Evolutionary conservation across 1,284 basidiomycete species (phyloP), one percentile per base, ranked within the genome.

Genomic region (Exsudoporus floridanus): DNA sequence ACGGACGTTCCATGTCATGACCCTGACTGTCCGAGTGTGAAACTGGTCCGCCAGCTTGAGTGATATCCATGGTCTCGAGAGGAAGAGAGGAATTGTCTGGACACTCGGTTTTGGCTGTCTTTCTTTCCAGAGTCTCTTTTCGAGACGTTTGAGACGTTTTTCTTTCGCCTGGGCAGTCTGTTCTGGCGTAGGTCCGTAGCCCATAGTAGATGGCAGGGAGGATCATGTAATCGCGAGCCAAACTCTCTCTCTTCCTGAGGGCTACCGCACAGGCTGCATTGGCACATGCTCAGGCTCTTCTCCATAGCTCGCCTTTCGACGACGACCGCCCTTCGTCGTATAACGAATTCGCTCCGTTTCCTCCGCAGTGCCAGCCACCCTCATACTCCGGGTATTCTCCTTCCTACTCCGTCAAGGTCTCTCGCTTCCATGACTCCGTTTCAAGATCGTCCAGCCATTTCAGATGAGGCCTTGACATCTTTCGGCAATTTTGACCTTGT

Each of bases 1-100:
- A 83, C 86, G 53, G 53, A 90, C 88, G 75, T 92, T 92, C 88
- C 89, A 92, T 13, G 85, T 85, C 74, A 89, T 75, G 50, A 92
- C 65, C 64, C 76, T 86, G 50, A 82, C 55, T 21, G 63, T 63
- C 36, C 61, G 65, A 18, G 60, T 37, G 4, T 50, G 58, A 35
- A 49, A 41, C n/a, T 53, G 52, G 30, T 25, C 23, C 2, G 18
- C 48, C 2, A 14, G 30, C 10, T 46, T 19, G 28, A 80, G 61
- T 7, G 72, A 58, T 39, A 83, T 59, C 86, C 87, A 90, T 53
- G 71, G 69, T 47, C 88, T 74, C 35, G 72, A 49, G 12, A 80
- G 53, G 34, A 85, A 78, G 31, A 56, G 60, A 36, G 68, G 53
- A 38, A 50, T 30, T 18, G 45, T 23, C 35, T 21, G 39, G 5